phyloP scores from a whole-genome alignment of 2,329 filamentous ascomycete species.

The Salinomyces thailandicus region DNA sequence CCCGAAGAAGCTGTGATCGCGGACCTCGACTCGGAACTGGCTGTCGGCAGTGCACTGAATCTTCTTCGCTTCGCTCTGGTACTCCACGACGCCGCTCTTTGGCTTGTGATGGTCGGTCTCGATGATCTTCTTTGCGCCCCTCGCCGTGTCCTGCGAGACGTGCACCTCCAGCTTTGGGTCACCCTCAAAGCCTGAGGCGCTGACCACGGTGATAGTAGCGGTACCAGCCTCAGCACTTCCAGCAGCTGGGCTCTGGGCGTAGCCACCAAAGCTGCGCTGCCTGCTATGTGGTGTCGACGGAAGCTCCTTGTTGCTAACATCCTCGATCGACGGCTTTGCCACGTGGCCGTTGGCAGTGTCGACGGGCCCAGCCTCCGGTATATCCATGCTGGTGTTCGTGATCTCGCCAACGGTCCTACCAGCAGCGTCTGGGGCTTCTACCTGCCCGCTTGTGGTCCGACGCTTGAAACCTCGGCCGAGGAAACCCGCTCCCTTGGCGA shows the following conservation, averaged over 20 bases:
- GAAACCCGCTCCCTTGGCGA: slow-evolving; percentile 85
- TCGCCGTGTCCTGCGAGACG: slow-evolving; percentile 36
- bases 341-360: slow-evolving; percentile 14
- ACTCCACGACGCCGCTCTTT: slow-evolving; percentile 53
- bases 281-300: slow-evolving; percentile 34
- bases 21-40: slow-evolving; percentile 76
- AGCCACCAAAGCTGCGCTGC: slow-evolving; percentile 34
- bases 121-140: slow-evolving; percentile 64
- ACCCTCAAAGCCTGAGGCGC: slow-evolving; percentile 63
- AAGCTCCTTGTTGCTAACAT: slow-evolving; percentile 13
- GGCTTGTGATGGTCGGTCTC: slow-evolving; percentile 89
- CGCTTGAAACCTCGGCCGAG: slow-evolving; percentile 73
- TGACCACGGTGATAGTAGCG: slow-evolving; percentile 69
- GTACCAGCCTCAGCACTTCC: slow-evolving; percentile 54
- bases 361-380: background rate
- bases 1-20: slow-evolving; percentile 75
- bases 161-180: slow-evolving; percentile 27
- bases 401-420: slow-evolving; percentile 13
- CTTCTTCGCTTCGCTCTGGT: slow-evolving; percentile 49
- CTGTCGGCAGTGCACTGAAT: slow-evolving; percentile 68
- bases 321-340: slow-evolving; percentile 15
- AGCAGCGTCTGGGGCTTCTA: slow-evolving; percentile 17
- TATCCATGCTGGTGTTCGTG: slow-evolving; percentile 21
- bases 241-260: slow-evolving; percentile 19
- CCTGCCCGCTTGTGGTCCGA: slow-evolving; percentile 47